phyloP scores from a whole-genome alignment of 1,139 yeast species.

The Magnusiomyces suaveolens region DNA sequence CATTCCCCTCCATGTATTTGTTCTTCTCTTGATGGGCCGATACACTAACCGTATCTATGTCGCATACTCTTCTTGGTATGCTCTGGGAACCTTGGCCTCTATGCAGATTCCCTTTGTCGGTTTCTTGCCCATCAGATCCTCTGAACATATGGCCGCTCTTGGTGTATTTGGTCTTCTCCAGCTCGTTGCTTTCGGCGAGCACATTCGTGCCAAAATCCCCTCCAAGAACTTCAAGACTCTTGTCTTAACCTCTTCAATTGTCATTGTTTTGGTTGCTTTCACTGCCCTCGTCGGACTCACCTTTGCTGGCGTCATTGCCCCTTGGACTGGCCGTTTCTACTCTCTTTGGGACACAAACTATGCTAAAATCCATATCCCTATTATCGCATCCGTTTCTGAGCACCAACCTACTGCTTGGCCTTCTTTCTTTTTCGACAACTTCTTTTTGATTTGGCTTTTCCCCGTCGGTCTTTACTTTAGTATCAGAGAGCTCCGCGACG shows the following conservation, averaged over 20 bases:
- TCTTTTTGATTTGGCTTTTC: constrained; percentile 91
- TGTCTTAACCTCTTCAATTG: constrained; percentile 49
- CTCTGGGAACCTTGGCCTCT: constrained; percentile 89
- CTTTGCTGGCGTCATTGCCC: constrained; percentile 88
- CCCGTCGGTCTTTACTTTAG: constrained; percentile 93
- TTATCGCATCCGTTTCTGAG: constrained; percentile 96
- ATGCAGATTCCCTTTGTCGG: constrained; percentile 99
- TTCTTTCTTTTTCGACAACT: constrained; percentile 88
- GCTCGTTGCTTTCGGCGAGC: constrained; percentile 78
- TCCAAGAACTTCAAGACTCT: constrained; percentile 67
- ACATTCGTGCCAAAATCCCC: constrained; percentile 65
- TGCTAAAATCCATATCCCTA: constrained; percentile 96
- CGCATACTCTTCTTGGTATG: constrained; percentile 94
- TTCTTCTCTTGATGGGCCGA: constrained; percentile 87
- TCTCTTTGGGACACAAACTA: constrained; percentile 97
- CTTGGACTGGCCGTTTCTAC: constrained; percentile 99
- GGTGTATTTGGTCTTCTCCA: constrained; percentile 96
- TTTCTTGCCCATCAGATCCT: constrained; percentile 88
- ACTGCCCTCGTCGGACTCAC: constrained; percentile 71
- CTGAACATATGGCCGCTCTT: constrained; percentile 97
- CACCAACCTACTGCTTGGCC: constrained; percentile 99
- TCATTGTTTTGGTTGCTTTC: constrained; percentile 54
- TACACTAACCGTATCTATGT: constrained; percentile 75
- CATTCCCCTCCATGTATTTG: constrained; percentile 92
- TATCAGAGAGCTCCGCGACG: constrained; percentile 82